Evolutionary conservation across 2,329 filamentous ascomycete genomes (phyloP).

Genomic region (Aspergillus ibericus): DNA sequence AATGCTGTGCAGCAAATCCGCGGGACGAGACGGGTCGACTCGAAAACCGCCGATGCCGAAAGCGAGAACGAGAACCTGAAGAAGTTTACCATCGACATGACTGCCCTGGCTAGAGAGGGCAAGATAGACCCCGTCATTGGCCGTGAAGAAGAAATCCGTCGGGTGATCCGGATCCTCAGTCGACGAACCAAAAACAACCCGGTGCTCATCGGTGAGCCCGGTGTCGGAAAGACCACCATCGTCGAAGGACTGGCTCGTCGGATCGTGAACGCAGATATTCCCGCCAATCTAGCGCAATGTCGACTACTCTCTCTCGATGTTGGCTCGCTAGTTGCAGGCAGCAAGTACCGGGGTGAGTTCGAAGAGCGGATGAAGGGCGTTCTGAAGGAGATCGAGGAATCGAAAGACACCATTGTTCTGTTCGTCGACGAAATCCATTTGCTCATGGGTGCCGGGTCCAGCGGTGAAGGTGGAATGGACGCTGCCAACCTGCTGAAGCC

Average conservation of each 20-base stretch:
- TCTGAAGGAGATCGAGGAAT: constrained; percentile 90
- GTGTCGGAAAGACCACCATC: constrained; percentile 97
- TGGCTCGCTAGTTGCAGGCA: constrained; percentile 89
- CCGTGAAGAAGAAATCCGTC: constrained; percentile 89
- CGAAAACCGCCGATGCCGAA: constrained; percentile 89
- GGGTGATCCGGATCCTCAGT: constrained; percentile 88
- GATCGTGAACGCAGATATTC: constrained; percentile 95
- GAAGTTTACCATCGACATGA: constrained; percentile 99
- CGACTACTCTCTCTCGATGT: constrained; percentile 94
- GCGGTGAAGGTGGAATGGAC: constrained; percentile 97
- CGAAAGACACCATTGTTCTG: constrained; percentile 94
- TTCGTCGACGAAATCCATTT: constrained; percentile 99
- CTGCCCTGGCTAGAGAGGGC: constrained; percentile 89
- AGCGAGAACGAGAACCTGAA: constrained; percentile 91
- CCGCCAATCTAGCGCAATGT: constrained; percentile 90
- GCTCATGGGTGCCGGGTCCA: constrained; percentile 93
- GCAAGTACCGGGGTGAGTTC: constrained; percentile 98
- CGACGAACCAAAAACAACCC: constrained; percentile 98
- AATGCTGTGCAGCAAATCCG: constrained; percentile 88
- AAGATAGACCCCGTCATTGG: constrained; percentile 98
- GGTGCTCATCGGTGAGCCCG: constrained; percentile 93
- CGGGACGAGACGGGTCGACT: constrained; percentile 90
- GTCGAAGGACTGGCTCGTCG: constrained; percentile 93
- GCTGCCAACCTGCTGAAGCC: constrained; percentile 96
- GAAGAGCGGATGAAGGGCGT: constrained; percentile 99